phyloP scores from a whole-genome alignment of 2,329 filamentous ascomycete genomes.

The Neurospora sp. region DNA sequence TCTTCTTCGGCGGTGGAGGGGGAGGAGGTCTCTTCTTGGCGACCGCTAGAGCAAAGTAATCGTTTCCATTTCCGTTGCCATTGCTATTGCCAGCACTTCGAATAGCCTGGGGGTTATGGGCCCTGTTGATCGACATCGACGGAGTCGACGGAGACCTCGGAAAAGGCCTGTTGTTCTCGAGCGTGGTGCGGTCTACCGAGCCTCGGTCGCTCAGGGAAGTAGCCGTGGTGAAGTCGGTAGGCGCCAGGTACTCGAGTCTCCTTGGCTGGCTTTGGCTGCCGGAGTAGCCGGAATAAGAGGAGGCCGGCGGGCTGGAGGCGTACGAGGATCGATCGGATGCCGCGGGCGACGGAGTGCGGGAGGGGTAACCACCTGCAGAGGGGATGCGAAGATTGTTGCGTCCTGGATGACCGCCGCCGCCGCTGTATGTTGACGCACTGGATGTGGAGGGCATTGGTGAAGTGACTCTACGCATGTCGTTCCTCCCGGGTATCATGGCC shows the following conservation, averaged over 20 bases:
- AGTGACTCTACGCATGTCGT: not conserved
- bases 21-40: conserved; percentile 66
- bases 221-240: conserved; percentile 36
- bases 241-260: conserved; percentile 25
- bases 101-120: conserved; percentile 2
- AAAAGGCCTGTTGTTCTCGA: conserved; percentile 17
- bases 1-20: conserved; percentile 56
- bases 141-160: conserved; percentile 19
- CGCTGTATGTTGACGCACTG: not conserved
- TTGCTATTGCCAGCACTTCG: conserved; percentile 11
- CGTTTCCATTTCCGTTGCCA: conserved; percentile 1
- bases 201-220: conserved; percentile 28
- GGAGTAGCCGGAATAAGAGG: conserved; percentile 18
- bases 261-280: conserved; percentile 21
- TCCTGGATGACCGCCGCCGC: not conserved
- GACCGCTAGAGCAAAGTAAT: not conserved
- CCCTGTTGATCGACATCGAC: conserved; percentile 13
- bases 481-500: not conserved
- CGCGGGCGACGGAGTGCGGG: conserved; percentile 15
- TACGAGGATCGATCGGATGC: conserved; percentile 12
- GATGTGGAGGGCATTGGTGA: not conserved
- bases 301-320: conserved; percentile 6
- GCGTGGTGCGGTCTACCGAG: conserved; percentile 17
- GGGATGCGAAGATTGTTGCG: not conserved
- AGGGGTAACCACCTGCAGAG: not conserved